Base-by-base conservation (phyloP, 495 filamentous ascomycete genomes). In the Aspergillus wentii region DNA sequence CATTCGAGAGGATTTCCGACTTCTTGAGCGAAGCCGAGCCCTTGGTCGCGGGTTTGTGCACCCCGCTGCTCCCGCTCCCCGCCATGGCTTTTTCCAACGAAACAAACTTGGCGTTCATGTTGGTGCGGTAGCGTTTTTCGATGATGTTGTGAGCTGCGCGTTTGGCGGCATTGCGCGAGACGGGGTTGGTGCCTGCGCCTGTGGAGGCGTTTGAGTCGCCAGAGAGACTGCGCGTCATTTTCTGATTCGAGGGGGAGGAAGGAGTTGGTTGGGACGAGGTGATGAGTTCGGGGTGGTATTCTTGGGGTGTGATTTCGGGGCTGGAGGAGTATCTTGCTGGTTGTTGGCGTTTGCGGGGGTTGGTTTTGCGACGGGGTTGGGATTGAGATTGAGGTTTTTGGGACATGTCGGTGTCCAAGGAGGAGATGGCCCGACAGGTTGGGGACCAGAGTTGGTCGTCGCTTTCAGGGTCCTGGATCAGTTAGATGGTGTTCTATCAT, bases 1-100 rank as follows among this genome's bases (percentile, higher is more conserved):
- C 77, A 52, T 78, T 75, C 43, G 73, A 74, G 31, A 94, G 63
- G 30, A 88, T 79, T 28, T 74, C 75, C 0, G 65, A 69, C 37
- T 71, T 71, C 41, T 71, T 71, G 8, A 69, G 46, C 30, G 62
- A 64, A 0, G 59, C 57, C 1, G 31, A 33, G 1, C 63, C 53
- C 2, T 56, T 56, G 19, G 41, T 51, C 11, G 43, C 35, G 10
- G 51, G 36, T 30, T 61, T 61, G 20, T 52, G 48, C n/a, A 44
- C 46, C 1, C 51, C 48, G 1, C 48, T 38, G 6, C 50, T 44
- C 10, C 10, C 18, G 8, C 31, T 9, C 13, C 38, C 44, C 15
- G 58, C 58, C 33, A 71, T 64, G 9, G 61, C 64, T 32, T 67
- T 56, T 32, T 68, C 67, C 9, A 74, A 54, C 1, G 62, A 49